These are phyloP conservation scores for Microstroma glucosiphilum DNA, from an alignment of 1,284 basidiomycete genomes.

Conservation along the genomic window DNA sequence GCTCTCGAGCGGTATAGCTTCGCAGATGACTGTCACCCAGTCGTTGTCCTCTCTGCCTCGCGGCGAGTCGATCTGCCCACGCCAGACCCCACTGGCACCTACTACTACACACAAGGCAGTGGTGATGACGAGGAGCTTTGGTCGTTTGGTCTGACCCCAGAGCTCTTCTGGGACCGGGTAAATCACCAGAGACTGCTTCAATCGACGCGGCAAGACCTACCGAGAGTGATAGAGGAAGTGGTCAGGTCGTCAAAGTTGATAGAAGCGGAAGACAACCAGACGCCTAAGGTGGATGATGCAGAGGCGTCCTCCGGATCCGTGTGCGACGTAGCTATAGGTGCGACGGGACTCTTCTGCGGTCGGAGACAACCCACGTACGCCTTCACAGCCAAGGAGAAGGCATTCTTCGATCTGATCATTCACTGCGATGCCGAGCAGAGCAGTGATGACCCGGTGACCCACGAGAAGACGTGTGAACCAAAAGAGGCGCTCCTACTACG, in stretches of 20 bases:
- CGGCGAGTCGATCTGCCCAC: slow-evolving; percentile 5
- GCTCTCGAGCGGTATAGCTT: not conserved
- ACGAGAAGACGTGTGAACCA: too few species aligned
- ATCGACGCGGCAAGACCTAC: not conserved
- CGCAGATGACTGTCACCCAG: not conserved
- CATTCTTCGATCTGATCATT: too few species aligned
- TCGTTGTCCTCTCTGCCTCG: slow-evolving; percentile 9
- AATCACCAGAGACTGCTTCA: not conserved
- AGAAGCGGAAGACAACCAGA: not conserved
- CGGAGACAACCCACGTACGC: slow-evolving; percentile 7
- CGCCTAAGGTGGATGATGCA: too few species aligned
- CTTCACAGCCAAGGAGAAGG: too few species aligned
- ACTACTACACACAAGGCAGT: slow-evolving; percentile 76
- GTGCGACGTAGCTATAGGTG: not conserved
- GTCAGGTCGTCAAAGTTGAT: not conserved
- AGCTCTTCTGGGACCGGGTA: slow-evolving; percentile 62
- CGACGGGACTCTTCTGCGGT: not conserved
- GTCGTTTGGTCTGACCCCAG: slow-evolving; percentile 70
- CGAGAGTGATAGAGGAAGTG: not conserved
- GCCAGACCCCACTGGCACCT: slow-evolving; percentile 40
- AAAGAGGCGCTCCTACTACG: too few species aligned
- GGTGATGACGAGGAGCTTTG: slow-evolving; percentile 84
- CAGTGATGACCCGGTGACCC: too few species aligned
- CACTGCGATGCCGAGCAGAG: too few species aligned
- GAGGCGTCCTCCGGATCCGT: too few species aligned